Conservation (phyloP, 1,139 yeast species). For the Dujonia santamariae region DNA sequence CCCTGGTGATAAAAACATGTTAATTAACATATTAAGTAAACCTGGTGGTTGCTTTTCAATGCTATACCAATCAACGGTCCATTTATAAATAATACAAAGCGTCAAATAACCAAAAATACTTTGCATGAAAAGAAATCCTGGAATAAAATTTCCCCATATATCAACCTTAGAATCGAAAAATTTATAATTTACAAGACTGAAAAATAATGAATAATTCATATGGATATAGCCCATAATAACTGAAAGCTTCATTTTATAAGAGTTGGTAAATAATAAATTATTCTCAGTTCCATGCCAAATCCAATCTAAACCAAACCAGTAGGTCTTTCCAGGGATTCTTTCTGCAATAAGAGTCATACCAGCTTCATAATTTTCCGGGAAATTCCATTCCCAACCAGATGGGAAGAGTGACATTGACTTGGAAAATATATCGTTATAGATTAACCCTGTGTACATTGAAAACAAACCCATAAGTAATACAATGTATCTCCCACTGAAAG, state of each 20-base stretch:
- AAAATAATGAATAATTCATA: constrained; percentile 87
- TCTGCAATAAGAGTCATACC: constrained; percentile 59
- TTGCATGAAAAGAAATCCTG: constrained; percentile 93
- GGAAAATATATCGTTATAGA: constrained; percentile 92
- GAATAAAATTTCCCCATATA: constrained; percentile 88
- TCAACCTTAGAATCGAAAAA: constrained; percentile 77
- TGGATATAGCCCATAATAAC: constrained; percentile 92
- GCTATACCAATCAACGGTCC: constrained; percentile 91
- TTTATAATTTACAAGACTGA: constrained; percentile 77
- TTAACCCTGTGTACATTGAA: constrained; percentile 89
- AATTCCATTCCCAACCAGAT: constrained; percentile 85
- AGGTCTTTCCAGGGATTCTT: constrained; percentile 53
- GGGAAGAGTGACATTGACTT: constrained; percentile 81
- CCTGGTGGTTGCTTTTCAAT: constrained; percentile 84
- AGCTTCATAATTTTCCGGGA: constrained; percentile 61
- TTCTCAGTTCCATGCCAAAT: constrained; percentile 98
- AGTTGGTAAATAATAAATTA: constrained; percentile 82
- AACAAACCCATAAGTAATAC: constrained; percentile 86
- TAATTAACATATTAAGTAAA: constrained; percentile 86
- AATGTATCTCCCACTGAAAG: constrained; percentile 87
- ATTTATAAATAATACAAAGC: constrained; percentile 82
- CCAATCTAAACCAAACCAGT: constrained; percentile 86
- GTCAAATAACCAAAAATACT: constrained; percentile 91
- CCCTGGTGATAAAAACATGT: constrained; percentile 95
- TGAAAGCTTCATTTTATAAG: constrained; percentile 94